Conservation (phyloP, 2,329 filamentous ascomycete species). For the Venturia pyrina region DNA sequence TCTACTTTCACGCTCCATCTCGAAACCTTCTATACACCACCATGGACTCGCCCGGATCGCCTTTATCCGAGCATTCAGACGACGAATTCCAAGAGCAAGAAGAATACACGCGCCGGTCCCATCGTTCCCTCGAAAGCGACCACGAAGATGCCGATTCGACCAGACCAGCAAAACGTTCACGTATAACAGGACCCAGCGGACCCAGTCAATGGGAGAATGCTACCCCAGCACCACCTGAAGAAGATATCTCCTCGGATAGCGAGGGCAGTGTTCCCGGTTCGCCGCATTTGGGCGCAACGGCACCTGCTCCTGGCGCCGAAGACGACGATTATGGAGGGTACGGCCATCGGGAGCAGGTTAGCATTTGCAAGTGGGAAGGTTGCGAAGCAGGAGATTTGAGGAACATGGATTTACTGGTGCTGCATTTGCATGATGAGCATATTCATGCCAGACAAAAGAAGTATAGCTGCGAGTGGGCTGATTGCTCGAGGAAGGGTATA, state of each 20-base stretch:
- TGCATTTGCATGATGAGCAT: conserved; percentile 69
- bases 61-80: conserved; percentile 54
- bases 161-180: conserved; percentile 34
- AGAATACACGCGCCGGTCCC: conserved; percentile 27
- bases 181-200: conserved; percentile 29
- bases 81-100: conserved; percentile 52
- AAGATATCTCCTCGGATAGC: conserved; percentile 81
- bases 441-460: conserved; percentile 91
- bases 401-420: conserved; percentile 43
- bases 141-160: conserved; percentile 23
- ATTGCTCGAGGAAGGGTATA: conserved; percentile 78
- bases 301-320: conserved; percentile 19
- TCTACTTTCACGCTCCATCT: background rate
- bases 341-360: conserved; percentile 31
- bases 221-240: conserved; percentile 24
- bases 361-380: conserved; percentile 41
- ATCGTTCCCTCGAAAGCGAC: conserved; percentile 35
- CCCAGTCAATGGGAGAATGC: conserved; percentile 19
- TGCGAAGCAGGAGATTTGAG: conserved; percentile 37
- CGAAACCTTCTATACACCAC: conserved; percentile 13
- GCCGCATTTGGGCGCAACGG: conserved; percentile 26
- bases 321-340: conserved; percentile 28
- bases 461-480: conserved; percentile 96
- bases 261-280: conserved; percentile 62
- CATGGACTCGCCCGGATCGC: conserved; percentile 49